Base-by-base conservation (phyloP, 495 filamentous ascomycete genomes). In the Penicillium alfredii region DNA sequence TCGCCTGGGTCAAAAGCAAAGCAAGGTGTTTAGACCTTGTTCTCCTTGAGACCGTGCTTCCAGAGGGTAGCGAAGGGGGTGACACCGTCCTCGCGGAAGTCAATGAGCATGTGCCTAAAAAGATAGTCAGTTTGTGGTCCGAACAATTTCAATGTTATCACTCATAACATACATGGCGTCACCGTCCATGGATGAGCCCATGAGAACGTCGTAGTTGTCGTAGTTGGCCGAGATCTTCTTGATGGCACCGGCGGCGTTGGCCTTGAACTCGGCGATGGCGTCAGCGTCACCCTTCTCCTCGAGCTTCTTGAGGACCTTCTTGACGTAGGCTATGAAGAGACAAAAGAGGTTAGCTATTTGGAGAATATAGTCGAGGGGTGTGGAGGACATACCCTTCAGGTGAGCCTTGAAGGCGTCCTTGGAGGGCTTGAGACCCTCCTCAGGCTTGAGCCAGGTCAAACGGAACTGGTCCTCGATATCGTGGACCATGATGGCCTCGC, bases 381-480 rank as follows among this genome's bases (percentile, higher is more conserved):
- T 20, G 8, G 7, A 31, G 26, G 8, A 54, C 76, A 33, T 70
- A 92, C 87, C 53, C 75, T 96, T 97, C 36, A 97, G 72, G 61
- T 92, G 81, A 24, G 53, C 34, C 26, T 82, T 72, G 68, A 90
- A 97, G 14, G 56, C 56, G 60, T 92, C 86, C 80, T 90, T 92
- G 73, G 64, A 66, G 12, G 63, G 60, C 58, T 68, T 68, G 13
- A 61, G 35, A 21, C 61, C 68, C 42, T 71, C 68, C 45, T 93
- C 86, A 66, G 84, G 81, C 27, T 61, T 66, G 24, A 86, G 86
- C 57, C 72, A 72, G 60, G 78, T 73, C 33, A 96, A 74, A 49
- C 87, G 86, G 81, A 96, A 96, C 41, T 84, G 85, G 72, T 94
- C 71, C 60, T 94, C 78, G 47, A 97, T 77, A 64, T 98, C 89